Percentiles rank a stretch among this genome's conserved stretches.
These are phyloP conservation scores for Phytophthora capsici DNA, from an alignment of 352 stramenopile genomes.

Conservation along the genomic window DNA sequence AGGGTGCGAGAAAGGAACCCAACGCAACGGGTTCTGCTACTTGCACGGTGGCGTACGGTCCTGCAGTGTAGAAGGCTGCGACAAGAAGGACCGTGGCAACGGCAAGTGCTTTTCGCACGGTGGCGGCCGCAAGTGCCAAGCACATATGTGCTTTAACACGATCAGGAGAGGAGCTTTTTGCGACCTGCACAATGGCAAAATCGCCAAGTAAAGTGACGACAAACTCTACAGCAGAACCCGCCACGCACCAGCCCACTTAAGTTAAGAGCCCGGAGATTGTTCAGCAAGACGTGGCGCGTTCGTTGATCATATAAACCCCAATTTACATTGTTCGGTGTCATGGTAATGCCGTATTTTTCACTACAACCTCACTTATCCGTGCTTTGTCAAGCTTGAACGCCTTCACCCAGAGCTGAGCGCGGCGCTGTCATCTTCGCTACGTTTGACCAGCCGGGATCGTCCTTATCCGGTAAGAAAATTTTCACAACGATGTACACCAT, in stretches of 20 bases:
- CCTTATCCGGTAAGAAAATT: constrained; percentile 33
- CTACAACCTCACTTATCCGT: not conserved
- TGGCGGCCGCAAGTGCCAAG: constrained; percentile 74
- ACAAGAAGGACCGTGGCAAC: constrained; percentile 87
- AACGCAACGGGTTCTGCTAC: constrained; percentile 86
- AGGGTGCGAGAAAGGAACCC: constrained; percentile 79
- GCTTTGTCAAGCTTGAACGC: constrained; percentile 1
- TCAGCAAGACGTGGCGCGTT: constrained; percentile 29
- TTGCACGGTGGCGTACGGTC: constrained; percentile 77
- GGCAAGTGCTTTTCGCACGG: constrained; percentile 85
- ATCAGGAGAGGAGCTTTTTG: constrained; percentile 73
- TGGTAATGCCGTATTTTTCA: constrained; percentile 6
- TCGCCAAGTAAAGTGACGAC: constrained; percentile 16
- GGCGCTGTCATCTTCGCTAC: not conserved
- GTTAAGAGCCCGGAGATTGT: constrained; percentile 37
- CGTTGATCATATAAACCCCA: constrained; percentile 19
- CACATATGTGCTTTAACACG: constrained; percentile 65
- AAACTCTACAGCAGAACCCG: constrained; percentile 9
- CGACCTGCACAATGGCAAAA: constrained; percentile 53
- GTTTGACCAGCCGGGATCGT: not conserved
- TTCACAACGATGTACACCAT: constrained; percentile 37
- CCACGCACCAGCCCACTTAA: constrained; percentile 30
- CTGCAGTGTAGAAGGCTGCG: constrained; percentile 72
- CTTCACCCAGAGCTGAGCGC: not conserved
- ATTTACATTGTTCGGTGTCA: constrained; percentile 12